Evolutionary conservation across 2,329 filamentous ascomycete species (phyloP), one percentile per base, ranked within the genome.

Genomic region (Chaetomiaceae sp.): DNA sequence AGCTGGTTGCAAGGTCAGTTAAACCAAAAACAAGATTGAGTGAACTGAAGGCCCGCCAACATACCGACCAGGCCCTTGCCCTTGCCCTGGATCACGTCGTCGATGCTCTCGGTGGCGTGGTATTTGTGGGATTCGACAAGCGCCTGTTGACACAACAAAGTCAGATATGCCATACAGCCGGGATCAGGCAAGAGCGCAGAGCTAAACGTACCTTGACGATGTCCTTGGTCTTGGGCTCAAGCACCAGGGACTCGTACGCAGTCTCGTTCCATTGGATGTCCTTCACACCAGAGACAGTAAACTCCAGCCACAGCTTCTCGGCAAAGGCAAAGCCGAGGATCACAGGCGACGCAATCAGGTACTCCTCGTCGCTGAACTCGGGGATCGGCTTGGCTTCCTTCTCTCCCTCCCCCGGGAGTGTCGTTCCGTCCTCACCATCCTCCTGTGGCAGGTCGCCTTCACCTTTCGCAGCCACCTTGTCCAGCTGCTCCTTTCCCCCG

Each of bases 271-370:
- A 95, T 29, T 81, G 75, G 51, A 95, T 91, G 4, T 94, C 85
- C 36, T 79, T 77, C 51, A 95, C 76, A 1, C 83, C 82, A 0
- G 84, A 86, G 17, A 96, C 83, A 0, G 81, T 83, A 58, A 95
- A 88, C 62, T 95, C 88, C 0, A 95, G 76, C 90, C 89, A 96
- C 9, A 88, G 72, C 67, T 95, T 95, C 65, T 95, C 88, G 1
- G 79, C 81, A 62, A 95, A 94, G 1, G 87, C 80, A 58, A 95
- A 95, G 0, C 89, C 90, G 2, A 94, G 75, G 0, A 95, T 86
- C 0, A 94, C 82, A 0, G 89, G 85, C 2, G 86, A 91, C 2
- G 88, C 83, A 39, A 94, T 83, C 6, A 95, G 71, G 19, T 93
- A 83, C 56, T 95, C 86, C 51, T 94, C 88, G 39, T 93, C 86